Base-by-base conservation (phyloP, 2,329 filamentous ascomycete species). In the Thielaviopsis punctulata region DNA sequence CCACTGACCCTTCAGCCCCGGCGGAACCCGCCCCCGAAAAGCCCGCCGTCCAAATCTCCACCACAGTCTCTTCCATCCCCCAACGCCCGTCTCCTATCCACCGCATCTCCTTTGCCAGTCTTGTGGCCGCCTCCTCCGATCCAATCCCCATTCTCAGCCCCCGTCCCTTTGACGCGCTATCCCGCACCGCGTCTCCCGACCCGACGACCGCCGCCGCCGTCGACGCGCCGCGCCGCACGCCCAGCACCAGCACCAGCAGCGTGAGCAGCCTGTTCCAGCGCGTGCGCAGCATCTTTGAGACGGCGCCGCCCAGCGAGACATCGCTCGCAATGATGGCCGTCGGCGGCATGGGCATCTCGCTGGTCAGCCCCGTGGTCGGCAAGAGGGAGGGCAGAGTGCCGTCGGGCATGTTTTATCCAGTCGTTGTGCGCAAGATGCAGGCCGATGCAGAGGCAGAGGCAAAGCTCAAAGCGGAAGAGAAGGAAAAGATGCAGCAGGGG, bases 271-370 rank as follows among this genome's bases (percentile, higher is more conserved):
- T 69, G 19, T 69, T 70, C 59, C 62, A 65, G 49, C 62, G 63
- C 27, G 66, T 70, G 63, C 63, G 67, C 21, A 67, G 58, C 53
- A 64, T 70, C 41, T 70, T 69, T 50, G 68, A 69, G 56, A 53
- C 33, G 48, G 48, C 30, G 4, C 30, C 30, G 18, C 25, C 19
- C 21, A 49, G 13, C 25, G 30, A 49, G 13, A 43, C 30, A 18
- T 9, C n/a, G 10, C 19, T 43, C 12, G 30, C 30, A 5, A 39
- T 24, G n/a, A 21, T 19, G 41, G 30, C 48, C 10, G 19, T 9
- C 12, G 19, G 43, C 4, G n/a, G n/a, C n/a, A n/a, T n/a, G n/a
- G n/a, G n/a, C n/a, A 49, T 36, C 3, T 33, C 22, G 5, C 10
- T 43, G 48, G 23, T 43, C 4, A 49, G 48, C 9, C 30, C 30